phyloP scores from a whole-genome alignment of 2,329 filamentous ascomycete species.

The Alternaria panax region DNA sequence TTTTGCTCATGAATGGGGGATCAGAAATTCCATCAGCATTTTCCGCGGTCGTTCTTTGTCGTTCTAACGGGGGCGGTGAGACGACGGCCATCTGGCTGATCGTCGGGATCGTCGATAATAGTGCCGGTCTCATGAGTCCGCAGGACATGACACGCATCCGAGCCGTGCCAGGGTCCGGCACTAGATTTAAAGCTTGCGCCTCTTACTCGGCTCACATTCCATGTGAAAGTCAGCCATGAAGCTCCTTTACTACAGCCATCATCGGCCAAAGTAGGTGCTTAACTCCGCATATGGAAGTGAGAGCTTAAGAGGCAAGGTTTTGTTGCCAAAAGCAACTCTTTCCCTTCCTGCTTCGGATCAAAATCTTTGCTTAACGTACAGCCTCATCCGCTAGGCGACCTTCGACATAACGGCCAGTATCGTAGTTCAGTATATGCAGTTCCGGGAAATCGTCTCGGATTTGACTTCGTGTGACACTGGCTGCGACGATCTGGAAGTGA shows the following conservation, averaged over 20 bases:
- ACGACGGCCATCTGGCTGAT: not conserved
- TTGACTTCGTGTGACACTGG: not conserved
- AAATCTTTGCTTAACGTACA: not conserved
- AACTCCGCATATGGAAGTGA: not conserved
- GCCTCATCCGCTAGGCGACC: not conserved
- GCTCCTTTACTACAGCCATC: not conserved
- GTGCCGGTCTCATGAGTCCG: not conserved
- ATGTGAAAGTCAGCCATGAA: not conserved
- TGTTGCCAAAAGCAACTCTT: not conserved
- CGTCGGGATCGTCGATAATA: not conserved
- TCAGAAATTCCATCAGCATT: not conserved
- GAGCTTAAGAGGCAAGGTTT: not conserved
- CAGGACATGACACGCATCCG: conserved; percentile 4
- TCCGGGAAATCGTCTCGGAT: conserved; percentile 12
- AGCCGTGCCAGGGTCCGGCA: not conserved
- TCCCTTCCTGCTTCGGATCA: not conserved
- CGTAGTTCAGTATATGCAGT: conserved; percentile 10
- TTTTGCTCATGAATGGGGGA: not conserved
- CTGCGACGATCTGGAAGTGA: not conserved
- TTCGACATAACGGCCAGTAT: not conserved
- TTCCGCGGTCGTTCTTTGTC: not conserved
- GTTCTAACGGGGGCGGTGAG: not conserved
- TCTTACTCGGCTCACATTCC: not conserved
- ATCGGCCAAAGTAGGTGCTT: not conserved
- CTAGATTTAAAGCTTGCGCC: not conserved